Evolutionary conservation across 1,284 basidiomycete species (phyloP).

Genomic region (Sporisorium reilianum): DNA sequence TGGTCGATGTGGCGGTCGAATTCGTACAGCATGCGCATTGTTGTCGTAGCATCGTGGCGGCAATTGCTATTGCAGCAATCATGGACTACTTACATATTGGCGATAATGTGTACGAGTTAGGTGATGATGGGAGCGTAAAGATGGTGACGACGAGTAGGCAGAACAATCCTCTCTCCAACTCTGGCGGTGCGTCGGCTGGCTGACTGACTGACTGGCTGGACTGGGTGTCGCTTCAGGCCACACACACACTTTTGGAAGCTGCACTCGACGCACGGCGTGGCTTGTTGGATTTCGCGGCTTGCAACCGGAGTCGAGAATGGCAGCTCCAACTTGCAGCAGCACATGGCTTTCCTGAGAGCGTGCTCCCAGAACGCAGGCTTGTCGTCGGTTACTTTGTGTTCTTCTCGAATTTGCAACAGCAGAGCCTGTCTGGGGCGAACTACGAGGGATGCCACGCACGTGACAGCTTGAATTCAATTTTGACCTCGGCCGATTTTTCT

Average conservation of each 20-base stretch:
- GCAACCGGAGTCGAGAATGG: no score
- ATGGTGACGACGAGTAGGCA: conserved; percentile 17
- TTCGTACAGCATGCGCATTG: conserved; percentile 9
- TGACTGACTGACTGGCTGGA: conserved; percentile 1
- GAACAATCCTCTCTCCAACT: conserved; percentile 5
- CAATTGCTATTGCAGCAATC: conserved; percentile 20
- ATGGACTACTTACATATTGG: conserved; percentile 43
- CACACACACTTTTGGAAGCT: not conserved
- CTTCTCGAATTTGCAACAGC: conserved; percentile 1
- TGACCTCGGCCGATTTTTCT: not conserved
- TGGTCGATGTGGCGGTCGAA: not conserved
- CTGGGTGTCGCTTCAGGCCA: not conserved
- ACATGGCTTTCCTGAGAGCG: no score
- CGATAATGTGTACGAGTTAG: conserved; percentile 27
- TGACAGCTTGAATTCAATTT: not conserved
- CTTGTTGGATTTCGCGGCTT: not conserved
- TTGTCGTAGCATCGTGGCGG: not conserved
- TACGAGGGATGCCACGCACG: not conserved
- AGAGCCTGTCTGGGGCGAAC: not conserved
- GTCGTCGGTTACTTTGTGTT: not conserved
- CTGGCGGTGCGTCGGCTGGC: not conserved
- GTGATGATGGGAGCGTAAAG: conserved; percentile 36
- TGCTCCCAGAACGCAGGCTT: no score
- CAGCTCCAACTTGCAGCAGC: no score
- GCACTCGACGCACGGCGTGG: not conserved